Percentiles rank a stretch among this genome's conserved stretches.
Conservation (phyloP, 345 rosid genomes). For the Bretschneidera sinensis region DNA sequence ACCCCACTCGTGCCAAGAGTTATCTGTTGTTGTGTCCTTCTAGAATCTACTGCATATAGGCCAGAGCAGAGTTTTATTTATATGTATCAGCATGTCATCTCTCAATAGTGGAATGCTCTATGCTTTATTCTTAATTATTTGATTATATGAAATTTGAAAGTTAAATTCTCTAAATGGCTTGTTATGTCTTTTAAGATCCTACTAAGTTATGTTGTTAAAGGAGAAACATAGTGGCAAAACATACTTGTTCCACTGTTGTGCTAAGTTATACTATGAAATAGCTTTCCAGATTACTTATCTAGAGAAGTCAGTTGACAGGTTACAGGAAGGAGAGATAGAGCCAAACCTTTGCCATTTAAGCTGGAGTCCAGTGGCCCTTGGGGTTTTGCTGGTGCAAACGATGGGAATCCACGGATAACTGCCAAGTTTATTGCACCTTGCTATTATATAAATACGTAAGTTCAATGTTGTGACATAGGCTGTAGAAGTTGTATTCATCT, state of each 20-base stretch:
- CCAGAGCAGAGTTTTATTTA: no score
- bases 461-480: not conserved
- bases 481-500: not conserved
- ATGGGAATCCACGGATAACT: constrained; percentile 76
- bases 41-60: no score
- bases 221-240: not conserved
- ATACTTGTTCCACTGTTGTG: not conserved
- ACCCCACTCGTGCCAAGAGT: no score
- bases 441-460: constrained; percentile 80
- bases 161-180: no score
- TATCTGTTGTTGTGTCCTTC: no score
- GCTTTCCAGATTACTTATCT: not conserved
- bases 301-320: constrained; percentile 38
- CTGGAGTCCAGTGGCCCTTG: constrained; percentile 78
- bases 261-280: no score
- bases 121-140: no score
- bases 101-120: no score
- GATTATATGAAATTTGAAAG: no score
- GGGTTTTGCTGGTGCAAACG: constrained; percentile 89
- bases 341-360: constrained; percentile 87
- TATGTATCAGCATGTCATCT: no score
- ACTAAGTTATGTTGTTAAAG: not conserved
- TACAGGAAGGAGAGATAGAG: constrained; percentile 97
- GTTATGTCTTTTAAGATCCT: not conserved
- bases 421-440: constrained; percentile 89